A percentile compares a stretch with the other conserved stretches of the same genome.
phyloP scores from a whole-genome alignment of 352 stramenopile species.

The Pythium biforme region DNA sequence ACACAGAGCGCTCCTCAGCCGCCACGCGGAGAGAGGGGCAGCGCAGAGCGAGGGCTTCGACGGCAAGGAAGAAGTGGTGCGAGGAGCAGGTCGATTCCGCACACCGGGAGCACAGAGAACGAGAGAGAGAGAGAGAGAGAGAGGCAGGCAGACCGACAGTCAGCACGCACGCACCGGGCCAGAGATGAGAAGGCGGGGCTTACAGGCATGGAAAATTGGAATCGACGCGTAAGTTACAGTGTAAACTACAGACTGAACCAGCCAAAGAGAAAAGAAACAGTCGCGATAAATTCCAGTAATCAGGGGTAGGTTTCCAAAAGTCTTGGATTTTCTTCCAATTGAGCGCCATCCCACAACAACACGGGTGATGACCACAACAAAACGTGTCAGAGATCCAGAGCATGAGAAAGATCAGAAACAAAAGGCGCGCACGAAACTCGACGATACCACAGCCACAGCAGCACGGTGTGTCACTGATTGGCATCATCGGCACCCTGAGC shows the following conservation, averaged over 20 bases:
- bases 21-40: conserved; percentile 11
- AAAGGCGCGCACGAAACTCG: neutral
- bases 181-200: conserved; percentile 13
- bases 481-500: too few relatives aligned
- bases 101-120: neutral
- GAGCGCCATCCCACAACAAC: neutral
- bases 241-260: conserved; percentile 3
- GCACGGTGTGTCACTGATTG: neutral
- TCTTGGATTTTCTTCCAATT: conserved; percentile 4
- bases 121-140: conserved; percentile 13
- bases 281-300: neutral
- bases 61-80: conserved; percentile 25
- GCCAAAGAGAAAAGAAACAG: neutral
- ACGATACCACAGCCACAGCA: neutral
- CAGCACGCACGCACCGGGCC: conserved; percentile 15
- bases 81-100: neutral
- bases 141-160: conserved; percentile 15
- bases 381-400: neutral
- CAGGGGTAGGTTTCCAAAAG: conserved; percentile 1
- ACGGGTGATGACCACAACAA: neutral
- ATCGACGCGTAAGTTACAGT: neutral
- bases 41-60: conserved; percentile 9
- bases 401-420: conserved; percentile 2
- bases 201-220: conserved; percentile 17
- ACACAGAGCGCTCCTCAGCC: conserved; percentile 2